Percentiles rank a stretch among this genome's conserved stretches.
Evolutionary conservation across 1,284 basidiomycete species (phyloP).

Genomic region (Apiotrichum porosum): DNA sequence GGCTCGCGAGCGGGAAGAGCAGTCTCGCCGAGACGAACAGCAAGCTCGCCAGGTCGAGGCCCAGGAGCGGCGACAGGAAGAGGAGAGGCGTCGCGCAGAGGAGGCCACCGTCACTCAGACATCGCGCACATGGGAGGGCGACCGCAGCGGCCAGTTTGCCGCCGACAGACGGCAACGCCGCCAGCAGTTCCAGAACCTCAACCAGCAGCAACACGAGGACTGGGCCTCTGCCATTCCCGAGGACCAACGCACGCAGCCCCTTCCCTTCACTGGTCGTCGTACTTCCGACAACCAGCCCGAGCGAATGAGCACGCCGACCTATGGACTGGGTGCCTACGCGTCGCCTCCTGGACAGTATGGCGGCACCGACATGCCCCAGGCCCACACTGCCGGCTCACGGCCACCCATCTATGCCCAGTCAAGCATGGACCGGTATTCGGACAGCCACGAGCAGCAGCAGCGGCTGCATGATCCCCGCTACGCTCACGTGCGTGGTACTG

Average conservation of each 20-base stretch:
- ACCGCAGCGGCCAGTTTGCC: constrained; percentile 14
- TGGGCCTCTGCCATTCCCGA: not conserved
- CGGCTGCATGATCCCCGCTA: too few relatives aligned
- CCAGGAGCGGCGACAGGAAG: constrained; percentile 20
- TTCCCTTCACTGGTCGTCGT: not conserved
- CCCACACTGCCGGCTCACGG: too few relatives aligned
- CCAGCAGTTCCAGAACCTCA: constrained; percentile 9
- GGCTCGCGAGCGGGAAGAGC: not conserved
- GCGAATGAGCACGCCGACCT: not conserved
- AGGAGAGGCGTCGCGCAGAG: not conserved
- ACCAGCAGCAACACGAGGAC: not conserved
- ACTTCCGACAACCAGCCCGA: not conserved
- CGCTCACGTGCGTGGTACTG: too few relatives aligned
- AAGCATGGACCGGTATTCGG: not conserved
- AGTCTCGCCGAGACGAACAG: not conserved
- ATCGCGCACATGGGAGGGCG: too few relatives aligned
- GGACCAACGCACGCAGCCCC: not conserved
- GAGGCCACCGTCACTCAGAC: not conserved
- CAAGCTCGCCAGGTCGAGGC: constrained; percentile 28
- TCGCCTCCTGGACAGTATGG: too few relatives aligned
- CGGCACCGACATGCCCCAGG: too few relatives aligned
- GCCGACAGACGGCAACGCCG: constrained; percentile 25
- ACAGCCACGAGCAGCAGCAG: too few relatives aligned
- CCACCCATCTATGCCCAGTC: constrained; percentile 1
- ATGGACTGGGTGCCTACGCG: too few relatives aligned